A percentile compares a stretch with the other conserved stretches of the same genome.
Conservation (phyloP, 768 basidiomycete genomes). For the Piloderma croceum region DNA sequence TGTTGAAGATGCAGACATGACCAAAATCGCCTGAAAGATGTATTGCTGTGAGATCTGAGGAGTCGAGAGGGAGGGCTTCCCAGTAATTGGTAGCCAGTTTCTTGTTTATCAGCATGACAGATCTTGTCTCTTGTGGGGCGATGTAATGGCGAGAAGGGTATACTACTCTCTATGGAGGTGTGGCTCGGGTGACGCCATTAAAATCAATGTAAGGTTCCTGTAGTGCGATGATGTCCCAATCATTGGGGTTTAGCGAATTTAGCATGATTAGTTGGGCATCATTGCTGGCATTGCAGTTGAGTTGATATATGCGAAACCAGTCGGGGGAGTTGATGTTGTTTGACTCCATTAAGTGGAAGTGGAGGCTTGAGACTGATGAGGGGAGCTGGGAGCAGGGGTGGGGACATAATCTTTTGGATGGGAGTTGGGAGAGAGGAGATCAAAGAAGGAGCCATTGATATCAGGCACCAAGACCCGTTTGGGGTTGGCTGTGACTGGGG, state of each 20-base stretch:
- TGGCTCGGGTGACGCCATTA: conserved; percentile 9
- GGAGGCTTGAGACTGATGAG: not conserved
- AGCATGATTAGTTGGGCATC: conserved; percentile 8
- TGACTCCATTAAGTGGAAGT: not conserved
- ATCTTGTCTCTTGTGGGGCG: conserved; percentile 1
- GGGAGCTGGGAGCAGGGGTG: not conserved
- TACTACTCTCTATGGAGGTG: conserved; percentile 10
- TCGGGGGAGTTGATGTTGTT: not conserved
- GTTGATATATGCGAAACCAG: not conserved
- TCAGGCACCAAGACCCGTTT: no score
- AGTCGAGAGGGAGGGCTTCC: conserved; percentile 15
- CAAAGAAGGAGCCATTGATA: no score
- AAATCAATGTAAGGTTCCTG: conserved; percentile 29
- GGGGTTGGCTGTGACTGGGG: no score
- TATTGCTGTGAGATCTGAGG: conserved; percentile 17
- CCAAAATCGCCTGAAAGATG: conserved; percentile 7
- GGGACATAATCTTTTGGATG: no score
- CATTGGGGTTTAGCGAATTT: not conserved
- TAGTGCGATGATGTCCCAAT: conserved; percentile 20
- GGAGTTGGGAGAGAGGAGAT: no score
- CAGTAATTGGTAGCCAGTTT: conserved; percentile 16
- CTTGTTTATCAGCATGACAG: conserved; percentile 18
- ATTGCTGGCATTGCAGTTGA: conserved; percentile 16
- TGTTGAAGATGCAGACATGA: conserved; percentile 16
- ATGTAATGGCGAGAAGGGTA: conserved; percentile 20